Percentiles rank a stretch among this genome's conserved stretches.
Evolutionary conservation across 257 asterid genomes (phyloP).

Genomic region (Voacanga thouarsii): DNA sequence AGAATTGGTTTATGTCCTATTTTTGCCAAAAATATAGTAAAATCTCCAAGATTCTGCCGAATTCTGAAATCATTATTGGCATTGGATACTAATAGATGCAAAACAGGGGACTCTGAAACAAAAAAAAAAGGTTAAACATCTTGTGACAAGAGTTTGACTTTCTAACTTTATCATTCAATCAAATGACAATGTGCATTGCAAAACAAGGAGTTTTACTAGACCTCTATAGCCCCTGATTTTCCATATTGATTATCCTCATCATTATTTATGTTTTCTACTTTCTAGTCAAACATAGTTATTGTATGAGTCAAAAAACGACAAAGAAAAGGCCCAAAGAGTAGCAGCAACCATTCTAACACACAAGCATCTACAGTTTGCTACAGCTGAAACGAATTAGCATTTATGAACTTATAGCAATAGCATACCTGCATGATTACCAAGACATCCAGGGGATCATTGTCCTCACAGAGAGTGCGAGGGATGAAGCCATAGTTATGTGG

Average conservation of each 20-base stretch:
- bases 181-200: neutral
- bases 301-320: neutral
- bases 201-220: neutral
- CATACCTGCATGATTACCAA: conserved; percentile 97
- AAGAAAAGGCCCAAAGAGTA: neutral
- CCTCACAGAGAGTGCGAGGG: conserved; percentile 96
- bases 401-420: neutral
- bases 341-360: neutral
- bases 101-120: neutral
- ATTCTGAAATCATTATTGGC: neutral
- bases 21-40: neutral
- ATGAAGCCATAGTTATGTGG: conserved; percentile 98
- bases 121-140: neutral
- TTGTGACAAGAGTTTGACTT: neutral
- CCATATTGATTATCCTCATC: too few relatives aligned
- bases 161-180: neutral
- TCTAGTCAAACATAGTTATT: neutral
- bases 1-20: neutral
- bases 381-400: neutral
- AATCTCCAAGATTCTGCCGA: neutral
- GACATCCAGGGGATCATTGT: conserved; percentile 91
- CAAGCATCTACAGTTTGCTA: neutral
- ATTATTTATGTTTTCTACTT: neutral
- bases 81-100: neutral
- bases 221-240: neutral